Percentiles rank a stretch among this genome's conserved stretches.
These are phyloP conservation scores for Eucalyptus paniculata DNA, from an alignment of 345 rosid genomes.

Conservation along the genomic window DNA sequence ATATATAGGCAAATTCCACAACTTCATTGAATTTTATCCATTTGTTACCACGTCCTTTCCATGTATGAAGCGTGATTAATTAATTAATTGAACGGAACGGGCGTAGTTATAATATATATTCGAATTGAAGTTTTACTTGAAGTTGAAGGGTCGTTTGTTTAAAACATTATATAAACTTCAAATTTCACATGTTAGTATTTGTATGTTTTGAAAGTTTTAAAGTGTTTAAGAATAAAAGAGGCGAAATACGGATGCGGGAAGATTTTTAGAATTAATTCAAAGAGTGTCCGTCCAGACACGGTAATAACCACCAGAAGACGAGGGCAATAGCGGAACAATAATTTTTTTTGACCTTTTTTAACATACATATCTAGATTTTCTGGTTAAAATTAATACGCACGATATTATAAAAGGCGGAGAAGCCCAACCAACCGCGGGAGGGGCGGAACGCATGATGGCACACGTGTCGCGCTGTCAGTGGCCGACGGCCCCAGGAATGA, in stretches of 20 bases:
- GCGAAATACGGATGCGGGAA: not conserved
- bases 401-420: not conserved
- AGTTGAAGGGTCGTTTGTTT: not conserved
- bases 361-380: not conserved
- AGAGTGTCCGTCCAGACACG: not conserved
- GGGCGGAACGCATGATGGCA: not conserved
- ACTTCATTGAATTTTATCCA: not conserved
- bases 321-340: not conserved
- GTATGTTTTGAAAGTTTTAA: not conserved
- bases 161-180: not conserved
- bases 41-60: not conserved
- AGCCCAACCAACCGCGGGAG: not conserved
- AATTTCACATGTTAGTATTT: too few species aligned
- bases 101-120: not conserved
- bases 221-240: not conserved
- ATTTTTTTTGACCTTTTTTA: not conserved
- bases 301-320: not conserved
- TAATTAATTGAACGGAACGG: not conserved
- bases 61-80: not conserved
- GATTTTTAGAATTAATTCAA: not conserved
- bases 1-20: not conserved
- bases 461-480: not conserved
- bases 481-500: not conserved
- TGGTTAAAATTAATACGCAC: not conserved
- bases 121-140: not conserved